phyloP scores from a whole-genome alignment of 305 asterid genomes.

The Fraxinus greggii region DNA sequence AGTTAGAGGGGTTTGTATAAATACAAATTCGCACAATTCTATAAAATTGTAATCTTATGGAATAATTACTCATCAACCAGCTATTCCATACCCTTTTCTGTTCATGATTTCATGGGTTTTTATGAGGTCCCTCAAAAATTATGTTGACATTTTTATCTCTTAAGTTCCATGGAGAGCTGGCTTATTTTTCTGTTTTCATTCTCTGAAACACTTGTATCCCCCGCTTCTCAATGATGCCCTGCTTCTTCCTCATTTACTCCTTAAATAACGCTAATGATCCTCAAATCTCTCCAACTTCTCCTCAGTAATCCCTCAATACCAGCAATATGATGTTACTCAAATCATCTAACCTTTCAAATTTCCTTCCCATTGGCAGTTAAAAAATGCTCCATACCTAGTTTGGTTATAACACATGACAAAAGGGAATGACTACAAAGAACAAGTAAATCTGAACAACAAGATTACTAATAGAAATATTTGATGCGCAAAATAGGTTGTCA shows the following conservation, averaged over 20 bases:
- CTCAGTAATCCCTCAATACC: background rate
- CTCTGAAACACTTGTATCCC: background rate
- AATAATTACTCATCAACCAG: background rate
- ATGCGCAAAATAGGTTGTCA: background rate
- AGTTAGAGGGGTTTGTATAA: background rate
- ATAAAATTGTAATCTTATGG: background rate
- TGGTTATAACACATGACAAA: slow-evolving; percentile 8
- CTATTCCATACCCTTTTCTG: background rate
- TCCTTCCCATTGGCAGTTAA: background rate
- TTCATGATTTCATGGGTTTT: background rate
- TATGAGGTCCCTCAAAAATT: background rate
- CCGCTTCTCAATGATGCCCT: background rate
- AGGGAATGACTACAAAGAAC: slow-evolving; percentile 6
- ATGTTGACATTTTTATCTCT: background rate
- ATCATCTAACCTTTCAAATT: background rate
- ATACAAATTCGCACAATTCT: background rate
- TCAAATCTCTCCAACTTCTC: slow-evolving; percentile 5
- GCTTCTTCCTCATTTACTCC: background rate
- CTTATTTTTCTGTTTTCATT: background rate
- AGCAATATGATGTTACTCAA: background rate
- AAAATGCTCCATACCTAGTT: slow-evolving; percentile 17
- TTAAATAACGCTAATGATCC: background rate
- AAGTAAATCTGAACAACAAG: background rate
- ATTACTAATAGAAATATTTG: background rate
- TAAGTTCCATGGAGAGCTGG: background rate